phyloP scores from a whole-genome alignment of 116 monocot species.

The Papilionanthe hybrid region DNA sequence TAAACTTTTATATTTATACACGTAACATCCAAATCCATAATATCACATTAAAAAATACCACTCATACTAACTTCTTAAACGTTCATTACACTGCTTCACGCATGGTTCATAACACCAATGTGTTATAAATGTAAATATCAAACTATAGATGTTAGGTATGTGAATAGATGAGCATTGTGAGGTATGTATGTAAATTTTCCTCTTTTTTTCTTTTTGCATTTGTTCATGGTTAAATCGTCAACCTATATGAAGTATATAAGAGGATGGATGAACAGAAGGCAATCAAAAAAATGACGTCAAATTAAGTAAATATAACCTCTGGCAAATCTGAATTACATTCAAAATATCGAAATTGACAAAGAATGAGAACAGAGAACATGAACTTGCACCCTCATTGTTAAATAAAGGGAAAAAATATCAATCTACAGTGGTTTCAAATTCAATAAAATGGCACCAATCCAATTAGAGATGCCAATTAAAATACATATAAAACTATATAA shows the following conservation, averaged over 20 bases:
- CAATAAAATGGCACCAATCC: constrained; percentile 11
- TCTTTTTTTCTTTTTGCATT: too few relatives aligned
- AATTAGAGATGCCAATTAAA: constrained; percentile 21
- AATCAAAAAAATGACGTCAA: not conserved
- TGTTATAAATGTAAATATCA: too few relatives aligned
- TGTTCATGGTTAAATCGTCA: too few relatives aligned
- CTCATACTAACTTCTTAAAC: too few relatives aligned
- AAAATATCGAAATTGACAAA: not conserved
- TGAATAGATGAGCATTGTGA: too few relatives aligned
- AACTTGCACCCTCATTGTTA: not conserved
- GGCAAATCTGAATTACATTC: not conserved
- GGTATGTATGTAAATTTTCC: too few relatives aligned
- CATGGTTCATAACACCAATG: too few relatives aligned
- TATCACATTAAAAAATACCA: too few relatives aligned
- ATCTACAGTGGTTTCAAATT: constrained; percentile 13
- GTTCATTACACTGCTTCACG: too few relatives aligned
- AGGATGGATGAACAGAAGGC: not conserved
- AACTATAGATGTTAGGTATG: too few relatives aligned
- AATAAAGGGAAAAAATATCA: not conserved
- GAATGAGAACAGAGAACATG: not conserved
- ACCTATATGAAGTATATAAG: not conserved
- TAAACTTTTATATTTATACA: too few relatives aligned
- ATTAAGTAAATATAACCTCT: not conserved
- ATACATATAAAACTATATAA: constrained; percentile 13
- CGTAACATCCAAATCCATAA: too few relatives aligned